Evolutionary conservation across 2,329 filamentous ascomycete genomes (phyloP).

Genomic region (Epicoccum sorghinum): DNA sequence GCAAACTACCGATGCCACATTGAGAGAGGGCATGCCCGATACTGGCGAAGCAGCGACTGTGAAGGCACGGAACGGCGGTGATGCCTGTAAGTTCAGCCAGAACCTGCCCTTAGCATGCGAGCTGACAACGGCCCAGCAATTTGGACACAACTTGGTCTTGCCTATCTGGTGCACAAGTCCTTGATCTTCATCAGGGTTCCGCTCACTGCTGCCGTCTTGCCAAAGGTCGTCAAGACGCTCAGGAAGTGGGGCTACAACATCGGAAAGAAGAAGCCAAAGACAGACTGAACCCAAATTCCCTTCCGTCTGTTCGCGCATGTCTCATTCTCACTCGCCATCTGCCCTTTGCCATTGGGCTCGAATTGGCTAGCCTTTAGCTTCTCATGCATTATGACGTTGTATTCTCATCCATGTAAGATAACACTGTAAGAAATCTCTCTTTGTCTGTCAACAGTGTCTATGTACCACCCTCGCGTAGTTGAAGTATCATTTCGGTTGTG

Average conservation of each 20-base stretch:
- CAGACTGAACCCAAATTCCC: not conserved
- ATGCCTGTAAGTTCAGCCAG: slow-evolving; percentile 69
- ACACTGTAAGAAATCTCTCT: slow-evolving; percentile 8
- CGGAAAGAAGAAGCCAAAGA: slow-evolving; percentile 69
- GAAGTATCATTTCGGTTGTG: no score
- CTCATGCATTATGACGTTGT: slow-evolving; percentile 18
- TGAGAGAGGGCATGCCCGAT: slow-evolving; percentile 37
- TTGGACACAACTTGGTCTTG: slow-evolving; percentile 87
- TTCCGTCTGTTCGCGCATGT: not conserved
- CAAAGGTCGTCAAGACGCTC: slow-evolving; percentile 90
- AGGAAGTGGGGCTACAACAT: slow-evolving; percentile 94
- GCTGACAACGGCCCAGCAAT: slow-evolving; percentile 55
- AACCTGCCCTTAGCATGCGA: not conserved
- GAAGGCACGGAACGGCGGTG: slow-evolving; percentile 62
- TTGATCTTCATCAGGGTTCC: slow-evolving; percentile 97
- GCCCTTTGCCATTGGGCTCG: not conserved
- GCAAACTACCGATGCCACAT: slow-evolving; percentile 37
- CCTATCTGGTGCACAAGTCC: slow-evolving; percentile 97
- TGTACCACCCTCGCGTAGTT: no score
- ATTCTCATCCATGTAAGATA: slow-evolving; percentile 17
- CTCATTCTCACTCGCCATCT: not conserved
- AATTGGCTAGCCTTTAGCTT: not conserved
- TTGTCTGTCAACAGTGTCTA: no score
- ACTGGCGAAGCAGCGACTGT: slow-evolving; percentile 69
- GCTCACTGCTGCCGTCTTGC: slow-evolving; percentile 85